Percentiles rank a stretch among this genome's conserved stretches.
These are phyloP conservation scores for Myxozyma nipponensis DNA, from an alignment of 805 yeast species.

Conservation along the genomic window DNA sequence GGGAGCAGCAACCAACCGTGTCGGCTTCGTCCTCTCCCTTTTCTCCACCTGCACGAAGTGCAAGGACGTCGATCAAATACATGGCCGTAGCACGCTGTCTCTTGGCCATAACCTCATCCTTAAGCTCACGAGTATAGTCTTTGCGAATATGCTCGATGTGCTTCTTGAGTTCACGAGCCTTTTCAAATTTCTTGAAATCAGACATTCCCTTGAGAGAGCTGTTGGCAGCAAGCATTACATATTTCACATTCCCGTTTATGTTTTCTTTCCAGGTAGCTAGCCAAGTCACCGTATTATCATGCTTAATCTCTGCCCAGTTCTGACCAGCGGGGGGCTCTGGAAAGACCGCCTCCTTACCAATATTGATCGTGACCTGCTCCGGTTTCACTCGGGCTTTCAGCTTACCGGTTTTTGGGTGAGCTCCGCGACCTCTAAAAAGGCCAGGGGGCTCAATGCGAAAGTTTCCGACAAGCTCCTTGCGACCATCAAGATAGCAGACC, in stretches of 20 bases:
- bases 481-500: conserved; percentile 76
- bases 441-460: conserved; percentile 97
- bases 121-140: conserved; percentile 68
- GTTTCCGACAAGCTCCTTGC: conserved; percentile 89
- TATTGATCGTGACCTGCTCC: conserved; percentile 81
- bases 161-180: conserved; percentile 77
- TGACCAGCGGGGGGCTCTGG: conserved; percentile 89
- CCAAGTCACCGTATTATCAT: conserved; percentile 92
- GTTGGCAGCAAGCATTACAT: conserved; percentile 85
- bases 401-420: conserved; percentile 94
- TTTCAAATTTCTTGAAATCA: conserved; percentile 88
- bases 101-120: conserved; percentile 72
- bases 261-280: conserved; percentile 97
- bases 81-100: conserved; percentile 94
- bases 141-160: conserved; percentile 68
- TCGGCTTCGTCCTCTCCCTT: conserved; percentile 97
- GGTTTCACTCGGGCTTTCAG: conserved; percentile 82
- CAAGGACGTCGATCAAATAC: conserved; percentile 85
- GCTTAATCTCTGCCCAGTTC: conserved; percentile 81
- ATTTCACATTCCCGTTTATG: conserved; percentile 75
- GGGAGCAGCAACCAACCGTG: conserved; percentile 95
- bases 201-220: conserved; percentile 89
- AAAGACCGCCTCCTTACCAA: conserved; percentile 64
- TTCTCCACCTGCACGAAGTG: conserved; percentile 97
- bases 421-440: conserved; percentile 91